Conservation (phyloP, 129 eudicot genomes). For the Flaveria bidentis region DNA sequence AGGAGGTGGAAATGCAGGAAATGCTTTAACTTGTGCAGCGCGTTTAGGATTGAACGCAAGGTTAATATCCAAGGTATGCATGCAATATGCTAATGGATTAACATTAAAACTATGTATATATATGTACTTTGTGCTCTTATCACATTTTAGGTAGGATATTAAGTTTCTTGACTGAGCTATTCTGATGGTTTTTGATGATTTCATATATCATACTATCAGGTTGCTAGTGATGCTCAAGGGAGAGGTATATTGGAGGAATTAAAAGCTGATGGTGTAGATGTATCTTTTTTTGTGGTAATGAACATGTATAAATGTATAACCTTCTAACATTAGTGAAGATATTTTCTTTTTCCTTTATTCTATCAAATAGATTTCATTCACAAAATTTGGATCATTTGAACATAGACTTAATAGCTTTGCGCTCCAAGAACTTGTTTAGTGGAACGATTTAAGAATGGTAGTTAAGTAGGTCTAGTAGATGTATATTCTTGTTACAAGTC, state of each 20-base stretch:
- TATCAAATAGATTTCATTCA: constrained; percentile 8
- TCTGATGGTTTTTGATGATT: constrained; percentile 14
- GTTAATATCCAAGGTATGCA: constrained; percentile 82
- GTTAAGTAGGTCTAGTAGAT: not conserved
- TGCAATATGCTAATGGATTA: constrained; percentile 17
- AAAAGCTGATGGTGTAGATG: constrained; percentile 86
- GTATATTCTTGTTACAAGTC: not conserved
- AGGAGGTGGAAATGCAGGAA: constrained; percentile 98
- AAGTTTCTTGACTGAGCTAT: constrained; percentile 11
- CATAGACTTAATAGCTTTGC: not conserved
- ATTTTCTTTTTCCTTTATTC: not conserved
- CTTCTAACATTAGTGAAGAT: constrained; percentile 14
- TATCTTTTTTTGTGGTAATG: constrained; percentile 68
- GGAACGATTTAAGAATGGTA: not conserved
- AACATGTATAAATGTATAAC: constrained; percentile 8
- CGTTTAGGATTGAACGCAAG: constrained; percentile 84
- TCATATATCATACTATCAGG: constrained; percentile 45
- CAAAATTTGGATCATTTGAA: not conserved
- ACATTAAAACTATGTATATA: constrained; percentile 4
- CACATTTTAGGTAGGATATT: not conserved
- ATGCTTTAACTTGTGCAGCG: constrained; percentile 93
- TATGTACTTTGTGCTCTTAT: not conserved
- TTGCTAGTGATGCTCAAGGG: constrained; percentile 92
- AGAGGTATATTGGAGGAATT: constrained; percentile 86
- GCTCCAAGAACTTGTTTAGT: not conserved